Evolutionary conservation across 2,329 filamentous ascomycete species (phyloP), one percentile per base, ranked within the genome.

Genomic region (Gaeumannomyces sp.): DNA sequence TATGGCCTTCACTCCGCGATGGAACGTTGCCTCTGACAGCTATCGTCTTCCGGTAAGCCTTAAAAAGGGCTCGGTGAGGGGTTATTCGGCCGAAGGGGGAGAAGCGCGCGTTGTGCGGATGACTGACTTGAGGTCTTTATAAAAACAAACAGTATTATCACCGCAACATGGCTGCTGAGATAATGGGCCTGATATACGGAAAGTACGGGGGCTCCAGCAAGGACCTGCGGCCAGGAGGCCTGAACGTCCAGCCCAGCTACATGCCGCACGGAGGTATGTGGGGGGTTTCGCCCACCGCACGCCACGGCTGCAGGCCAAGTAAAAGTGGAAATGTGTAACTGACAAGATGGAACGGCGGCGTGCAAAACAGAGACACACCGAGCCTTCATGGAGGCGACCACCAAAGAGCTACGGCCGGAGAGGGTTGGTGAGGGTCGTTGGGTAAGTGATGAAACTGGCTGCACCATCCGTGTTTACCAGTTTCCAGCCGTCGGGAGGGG

Each of bases 1-100:
- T 67, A 81, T 90, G 60, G 85, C 88, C 73, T 90, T 90, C 73
- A 85, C 86, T 0, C 86, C 87, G 0, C 80, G 86, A 25, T 90
- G 87, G 87, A 80, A 87, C 19, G 84, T 88, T 1, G 81, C 83
- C 0, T 81, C 83, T 60, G 80, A 81, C 65, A 89, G 87, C 0
- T 89, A 88, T 75, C 80, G 86, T 0, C 85, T 85, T 1, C 87
- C 87, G 59, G 59, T 60, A 29, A 60, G 59, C 29, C n/a, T 19
- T 5, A 50, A 19, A 50, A 6, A 22, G 16, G 19, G 6, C 19
- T 50, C 19, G 19, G 16, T n/a, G n/a, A n/a, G 16, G 38, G 4
- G 6, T 6, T 50, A 6, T 22, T 50, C 38, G 38, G 38, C 38
- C 38, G 1, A 7, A 22, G 38, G 38, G 38, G 13, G 4, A 14